A percentile compares a stretch with the other conserved stretches of the same genome.
These are phyloP conservation scores for Lupinus albus DNA, from an alignment of 306 rosid species.

Conservation along the genomic window DNA sequence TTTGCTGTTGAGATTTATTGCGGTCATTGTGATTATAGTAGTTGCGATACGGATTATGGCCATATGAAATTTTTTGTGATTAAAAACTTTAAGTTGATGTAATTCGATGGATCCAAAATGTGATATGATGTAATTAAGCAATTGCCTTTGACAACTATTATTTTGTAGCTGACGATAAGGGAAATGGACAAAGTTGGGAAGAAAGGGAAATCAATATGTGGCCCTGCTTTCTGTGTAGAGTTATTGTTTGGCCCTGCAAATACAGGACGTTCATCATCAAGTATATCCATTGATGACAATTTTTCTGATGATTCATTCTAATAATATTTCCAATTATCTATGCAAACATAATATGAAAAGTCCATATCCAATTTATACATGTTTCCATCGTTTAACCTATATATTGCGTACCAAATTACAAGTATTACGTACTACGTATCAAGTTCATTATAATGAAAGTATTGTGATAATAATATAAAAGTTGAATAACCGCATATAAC, in stretches of 20 bases:
- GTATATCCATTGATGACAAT: constrained; percentile 36
- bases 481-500: too few relatives aligned
- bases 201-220: constrained; percentile 79
- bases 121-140: too few relatives aligned
- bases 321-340: constrained; percentile 21
- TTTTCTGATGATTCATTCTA: constrained; percentile 37
- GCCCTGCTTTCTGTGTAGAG: constrained; percentile 83
- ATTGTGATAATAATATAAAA: too few relatives aligned
- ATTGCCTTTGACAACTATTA: constrained; percentile 27
- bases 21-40: too few relatives aligned
- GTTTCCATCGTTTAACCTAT: constrained; percentile 12
- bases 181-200: constrained; percentile 87
- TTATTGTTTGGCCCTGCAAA: constrained; percentile 91
- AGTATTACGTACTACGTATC: too few relatives aligned
- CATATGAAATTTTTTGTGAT: background rate
- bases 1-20: too few relatives aligned
- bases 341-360: constrained; percentile 30
- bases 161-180: constrained; percentile 60
- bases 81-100: too few relatives aligned
- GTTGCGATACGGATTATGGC: too few relatives aligned
- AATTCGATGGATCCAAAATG: too few relatives aligned
- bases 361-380: background rate
- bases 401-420: too few relatives aligned
- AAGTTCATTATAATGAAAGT: too few relatives aligned
- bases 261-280: constrained; percentile 52